Conservation (phyloP, 352 stramenopile species). For the Halophytophthora polymorphica region DNA sequence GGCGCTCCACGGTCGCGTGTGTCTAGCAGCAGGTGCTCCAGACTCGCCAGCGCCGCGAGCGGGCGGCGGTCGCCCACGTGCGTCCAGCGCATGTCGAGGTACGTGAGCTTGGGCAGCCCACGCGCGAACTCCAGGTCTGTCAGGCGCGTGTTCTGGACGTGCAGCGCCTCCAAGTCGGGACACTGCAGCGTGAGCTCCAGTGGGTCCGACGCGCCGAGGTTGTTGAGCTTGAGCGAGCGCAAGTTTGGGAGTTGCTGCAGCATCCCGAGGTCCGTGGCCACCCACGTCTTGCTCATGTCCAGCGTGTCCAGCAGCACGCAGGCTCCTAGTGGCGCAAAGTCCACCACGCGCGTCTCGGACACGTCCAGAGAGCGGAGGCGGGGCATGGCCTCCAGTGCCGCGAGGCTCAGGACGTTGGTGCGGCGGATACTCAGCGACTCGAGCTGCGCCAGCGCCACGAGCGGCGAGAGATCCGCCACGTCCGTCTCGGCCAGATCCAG, state of each 20-base stretch:
- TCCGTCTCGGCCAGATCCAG: slow-evolving; percentile 37
- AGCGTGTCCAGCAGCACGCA: slow-evolving; percentile 29
- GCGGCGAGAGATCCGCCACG: slow-evolving; percentile 26
- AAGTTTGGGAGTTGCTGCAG: slow-evolving; percentile 27
- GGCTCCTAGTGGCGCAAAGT: slow-evolving; percentile 26
- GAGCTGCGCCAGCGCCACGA: slow-evolving; percentile 24
- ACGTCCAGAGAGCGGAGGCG: slow-evolving; percentile 35
- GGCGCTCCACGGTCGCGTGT: slow-evolving; percentile 19
- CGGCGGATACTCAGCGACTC: slow-evolving; percentile 32
- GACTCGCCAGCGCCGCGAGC: slow-evolving; percentile 20
- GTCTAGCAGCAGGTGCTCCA: slow-evolving; percentile 46
- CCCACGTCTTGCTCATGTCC: slow-evolving; percentile 49
- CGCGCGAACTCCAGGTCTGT: slow-evolving; percentile 33
- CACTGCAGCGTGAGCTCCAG: slow-evolving; percentile 29
- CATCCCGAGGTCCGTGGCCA: slow-evolving; percentile 26
- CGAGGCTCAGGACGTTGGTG: slow-evolving; percentile 31
- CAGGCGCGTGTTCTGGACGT: slow-evolving; percentile 43
- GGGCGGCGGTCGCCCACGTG: slow-evolving; percentile 32
- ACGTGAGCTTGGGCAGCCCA: slow-evolving; percentile 17
- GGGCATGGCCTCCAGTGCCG: slow-evolving; percentile 23
- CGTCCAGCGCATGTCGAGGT: slow-evolving; percentile 45
- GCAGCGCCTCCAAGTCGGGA: slow-evolving; percentile 26
- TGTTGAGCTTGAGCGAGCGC: slow-evolving; percentile 32
- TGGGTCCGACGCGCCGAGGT: slow-evolving; percentile 30
- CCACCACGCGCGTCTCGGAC: slow-evolving; percentile 36